Evolutionary conservation across 2,329 filamentous ascomycete genomes (phyloP).

Genomic region (Nannizzia gypsea): DNA sequence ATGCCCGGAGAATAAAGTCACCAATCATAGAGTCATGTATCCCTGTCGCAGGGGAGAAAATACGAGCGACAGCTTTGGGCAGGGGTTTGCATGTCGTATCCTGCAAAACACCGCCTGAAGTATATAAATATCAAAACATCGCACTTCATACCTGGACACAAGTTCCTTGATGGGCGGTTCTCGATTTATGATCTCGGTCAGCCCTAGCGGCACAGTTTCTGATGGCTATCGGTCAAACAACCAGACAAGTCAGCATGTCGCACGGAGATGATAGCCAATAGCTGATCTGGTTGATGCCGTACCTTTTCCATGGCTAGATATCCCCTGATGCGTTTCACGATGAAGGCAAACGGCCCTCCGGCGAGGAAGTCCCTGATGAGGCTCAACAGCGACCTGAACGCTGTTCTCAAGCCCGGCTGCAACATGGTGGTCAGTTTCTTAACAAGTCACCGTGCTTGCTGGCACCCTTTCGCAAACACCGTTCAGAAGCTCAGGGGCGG

Average conservation of each 20-base stretch:
- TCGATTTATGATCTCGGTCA: slow-evolving; percentile 12
- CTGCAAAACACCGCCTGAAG: neutral
- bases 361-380: neutral
- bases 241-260: neutral
- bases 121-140: neutral
- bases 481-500: neutral
- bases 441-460: neutral
- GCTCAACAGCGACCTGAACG: neutral
- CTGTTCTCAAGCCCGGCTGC: neutral
- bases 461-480: neutral
- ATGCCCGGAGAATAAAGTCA: neutral
- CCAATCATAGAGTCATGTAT: neutral
- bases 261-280: neutral
- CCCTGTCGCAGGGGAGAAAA: neutral
- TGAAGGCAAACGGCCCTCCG: neutral
- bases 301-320: neutral
- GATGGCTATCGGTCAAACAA: neutral
- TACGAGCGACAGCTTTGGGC: neutral
- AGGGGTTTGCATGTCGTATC: neutral
- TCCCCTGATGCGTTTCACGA: neutral
- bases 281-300: neutral
- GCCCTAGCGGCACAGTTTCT: neutral
- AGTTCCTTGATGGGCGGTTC: slow-evolving; percentile 15
- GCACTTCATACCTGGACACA: slow-evolving; percentile 13
- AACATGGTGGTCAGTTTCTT: neutral